Conservation (phyloP, 768 basidiomycete genomes). For the Auricularia sp. region DNA sequence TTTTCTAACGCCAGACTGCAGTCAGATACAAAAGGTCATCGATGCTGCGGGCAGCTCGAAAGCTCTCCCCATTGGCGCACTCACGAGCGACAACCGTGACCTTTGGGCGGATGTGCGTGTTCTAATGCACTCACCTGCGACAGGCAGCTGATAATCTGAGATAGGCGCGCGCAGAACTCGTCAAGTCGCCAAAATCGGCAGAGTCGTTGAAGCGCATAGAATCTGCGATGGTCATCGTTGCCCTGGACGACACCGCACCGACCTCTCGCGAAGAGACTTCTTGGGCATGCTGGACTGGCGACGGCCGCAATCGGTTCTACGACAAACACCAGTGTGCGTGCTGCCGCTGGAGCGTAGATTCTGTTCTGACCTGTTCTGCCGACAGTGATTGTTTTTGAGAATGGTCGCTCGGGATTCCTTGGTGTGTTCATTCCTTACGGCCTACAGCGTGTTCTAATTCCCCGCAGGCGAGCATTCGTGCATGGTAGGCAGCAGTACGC, state of each 20-base stretch:
- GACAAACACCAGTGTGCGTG: constrained; percentile 90
- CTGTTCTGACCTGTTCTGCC: not conserved
- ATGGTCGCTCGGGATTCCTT: constrained; percentile 89
- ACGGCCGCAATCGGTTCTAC: constrained; percentile 86
- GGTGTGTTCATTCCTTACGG: constrained; percentile 24
- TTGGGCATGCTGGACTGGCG: constrained; percentile 79
- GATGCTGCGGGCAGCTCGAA: constrained; percentile 42
- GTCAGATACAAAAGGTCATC: constrained; percentile 64
- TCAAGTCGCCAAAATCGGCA: constrained; percentile 16
- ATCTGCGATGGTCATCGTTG: constrained; percentile 79
- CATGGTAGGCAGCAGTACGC: constrained; percentile 39
- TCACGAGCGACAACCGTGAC: constrained; percentile 86
- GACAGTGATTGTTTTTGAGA: constrained; percentile 86
- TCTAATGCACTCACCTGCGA: constrained; percentile 20
- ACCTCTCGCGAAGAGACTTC: constrained; percentile 73
- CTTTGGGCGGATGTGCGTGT: constrained; percentile 61
- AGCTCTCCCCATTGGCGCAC: constrained; percentile 52
- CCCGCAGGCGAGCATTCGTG: constrained; percentile 34
- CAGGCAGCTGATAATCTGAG: not conserved
- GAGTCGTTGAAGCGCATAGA: constrained; percentile 70
- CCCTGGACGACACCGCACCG: constrained; percentile 75
- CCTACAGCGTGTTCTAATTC: constrained; percentile 36
- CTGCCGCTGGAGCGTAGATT: not conserved
- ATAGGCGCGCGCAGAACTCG: constrained; percentile 8
- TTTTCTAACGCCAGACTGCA: constrained; percentile 14